Conservation (phyloP, 805 yeast genomes). For the Saccharomycopsis schoenii region DNA sequence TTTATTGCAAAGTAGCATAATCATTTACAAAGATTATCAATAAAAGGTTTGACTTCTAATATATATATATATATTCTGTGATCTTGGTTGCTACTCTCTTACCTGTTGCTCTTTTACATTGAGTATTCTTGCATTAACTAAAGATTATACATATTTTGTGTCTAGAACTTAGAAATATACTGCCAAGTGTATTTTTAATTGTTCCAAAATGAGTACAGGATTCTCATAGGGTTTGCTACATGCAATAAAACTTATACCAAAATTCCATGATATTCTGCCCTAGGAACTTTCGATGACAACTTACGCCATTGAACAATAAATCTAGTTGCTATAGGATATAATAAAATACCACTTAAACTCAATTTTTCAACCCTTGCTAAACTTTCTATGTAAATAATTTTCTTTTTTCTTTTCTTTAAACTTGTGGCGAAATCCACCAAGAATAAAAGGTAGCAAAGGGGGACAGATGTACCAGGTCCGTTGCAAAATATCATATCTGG, state of each 20-base stretch:
- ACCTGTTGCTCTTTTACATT: no score
- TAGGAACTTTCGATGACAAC: constrained; percentile 38
- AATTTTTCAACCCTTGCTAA: constrained; percentile 70
- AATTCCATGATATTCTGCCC: constrained; percentile 72
- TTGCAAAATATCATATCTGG: constrained; percentile 46
- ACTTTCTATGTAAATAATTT: constrained; percentile 74
- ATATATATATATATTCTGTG: no score
- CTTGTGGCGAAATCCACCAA: constrained; percentile 31
- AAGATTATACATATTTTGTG: no score
- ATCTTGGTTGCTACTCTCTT: no score
- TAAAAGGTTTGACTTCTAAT: no score
- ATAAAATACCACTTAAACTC: constrained; percentile 66
- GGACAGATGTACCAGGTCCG: constrained; percentile 80
- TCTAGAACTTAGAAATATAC: no score
- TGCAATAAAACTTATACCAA: constrained; percentile 38
- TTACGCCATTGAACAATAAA: constrained; percentile 87
- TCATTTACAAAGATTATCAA: no score
- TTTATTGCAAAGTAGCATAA: not conserved
- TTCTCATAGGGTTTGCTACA: no score
- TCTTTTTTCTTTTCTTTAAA: constrained; percentile 36
- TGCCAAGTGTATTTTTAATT: no score
- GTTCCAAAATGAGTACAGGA: no score
- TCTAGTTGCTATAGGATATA: constrained; percentile 63
- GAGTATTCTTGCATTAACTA: no score
- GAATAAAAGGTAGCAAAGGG: constrained; percentile 51